Base-by-base conservation (phyloP, 1,284 basidiomycete genomes). In the Apiotrichum sp. region DNA sequence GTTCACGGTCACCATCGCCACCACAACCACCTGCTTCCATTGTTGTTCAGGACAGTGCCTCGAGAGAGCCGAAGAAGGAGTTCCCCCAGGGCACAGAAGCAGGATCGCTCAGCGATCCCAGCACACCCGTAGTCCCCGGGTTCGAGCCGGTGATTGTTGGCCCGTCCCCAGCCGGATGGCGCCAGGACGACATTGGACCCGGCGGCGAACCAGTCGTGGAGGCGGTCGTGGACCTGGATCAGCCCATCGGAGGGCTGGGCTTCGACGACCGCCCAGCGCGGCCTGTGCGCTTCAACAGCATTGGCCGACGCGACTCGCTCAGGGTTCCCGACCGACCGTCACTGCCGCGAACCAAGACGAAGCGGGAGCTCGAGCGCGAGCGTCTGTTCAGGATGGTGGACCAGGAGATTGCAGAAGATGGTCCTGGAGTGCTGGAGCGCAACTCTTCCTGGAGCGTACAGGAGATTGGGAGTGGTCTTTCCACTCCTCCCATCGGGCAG, bases 351-450 rank as follows among this genome's bases (percentile, higher is more conserved):
- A 48, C 59, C 29, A 73, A 72, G 59, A 73, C 70, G 6, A 72
- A 73, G 59, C 65, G 73, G 14, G 75, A 77, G 53, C 62, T 68
- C 29, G 72, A 75, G 59, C 57, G 75, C 13, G 74, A 77, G 47
- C 63, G 67, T 40, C 56, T 77, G 47, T 72, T 77, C 61, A 65
- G 63, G 31, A 62, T 70, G 64, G 67, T 73, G 10, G 71, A 70
- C 40, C 68, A 73, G 44, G 67, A 73, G 39, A 61, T 75, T 40
- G 61, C 61, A 3, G 57, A 56, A n/a, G 52, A 51, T 3, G 54
- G 55, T 31, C 31, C 31, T 3, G 36, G 53, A 3, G 29, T 29
- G 3, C 43, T 31, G 11, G 31, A 6, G 2, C 32, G 31, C 7
- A 34, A 8, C 32, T 46, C 7, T 9, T 55, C 56, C 9, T 63